phyloP scores from a whole-genome alignment of 164 flowering plant species.

The Dillenia suffruticosa region DNA sequence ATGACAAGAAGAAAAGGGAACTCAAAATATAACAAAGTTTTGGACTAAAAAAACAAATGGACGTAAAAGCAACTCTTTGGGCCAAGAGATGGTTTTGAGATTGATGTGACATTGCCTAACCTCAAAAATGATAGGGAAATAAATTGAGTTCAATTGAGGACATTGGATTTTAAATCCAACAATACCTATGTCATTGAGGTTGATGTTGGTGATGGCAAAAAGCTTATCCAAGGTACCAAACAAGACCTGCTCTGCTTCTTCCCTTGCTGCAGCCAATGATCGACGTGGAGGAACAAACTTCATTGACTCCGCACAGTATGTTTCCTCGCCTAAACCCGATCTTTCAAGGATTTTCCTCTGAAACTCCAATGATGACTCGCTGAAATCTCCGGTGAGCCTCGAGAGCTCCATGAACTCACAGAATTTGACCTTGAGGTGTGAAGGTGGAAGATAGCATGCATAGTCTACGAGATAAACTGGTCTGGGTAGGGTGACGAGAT shows the following conservation, averaged over 20 bases:
- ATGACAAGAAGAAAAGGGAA: too few relatives aligned
- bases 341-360: neutral
- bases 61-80: too few relatives aligned
- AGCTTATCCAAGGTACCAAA: neutral
- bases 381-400: conserved; percentile 9
- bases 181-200: too few relatives aligned
- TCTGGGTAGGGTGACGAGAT: neutral
- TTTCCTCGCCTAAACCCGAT: conserved; percentile 18
- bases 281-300: neutral
- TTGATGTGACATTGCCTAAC: too few relatives aligned
- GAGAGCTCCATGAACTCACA: neutral
- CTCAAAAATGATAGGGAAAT: too few relatives aligned
- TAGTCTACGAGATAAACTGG: neutral
- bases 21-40: too few relatives aligned
- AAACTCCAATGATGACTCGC: conserved; percentile 13
- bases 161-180: too few relatives aligned
- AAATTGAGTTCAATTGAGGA: too few relatives aligned
- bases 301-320: neutral
- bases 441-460: neutral
- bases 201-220: neutral
- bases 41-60: too few relatives aligned
- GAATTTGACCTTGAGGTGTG: conserved; percentile 11
- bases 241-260: neutral
- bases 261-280: neutral
- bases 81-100: too few relatives aligned